These are phyloP conservation scores for Bocquillonia castaneifolia DNA, from an alignment of 441 rosid species.

Conservation along the genomic window DNA sequence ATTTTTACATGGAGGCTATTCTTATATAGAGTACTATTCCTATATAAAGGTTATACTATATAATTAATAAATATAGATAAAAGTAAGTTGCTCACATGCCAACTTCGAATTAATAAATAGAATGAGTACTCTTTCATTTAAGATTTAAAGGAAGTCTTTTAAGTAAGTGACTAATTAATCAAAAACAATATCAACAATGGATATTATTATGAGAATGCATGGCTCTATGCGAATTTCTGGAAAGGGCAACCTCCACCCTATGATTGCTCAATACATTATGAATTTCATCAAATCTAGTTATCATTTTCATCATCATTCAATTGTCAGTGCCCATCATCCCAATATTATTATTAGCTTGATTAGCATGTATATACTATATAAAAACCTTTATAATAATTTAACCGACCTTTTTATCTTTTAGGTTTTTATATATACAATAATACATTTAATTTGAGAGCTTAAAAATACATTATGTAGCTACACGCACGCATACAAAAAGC, in stretches of 20 bases:
- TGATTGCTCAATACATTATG: slow-evolving; percentile 33
- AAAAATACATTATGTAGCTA: not conserved
- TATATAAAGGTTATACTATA: too few species aligned
- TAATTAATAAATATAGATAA: too few species aligned
- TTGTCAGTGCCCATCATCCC: slow-evolving; percentile 36
- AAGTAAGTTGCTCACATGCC: too few species aligned
- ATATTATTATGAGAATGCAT: slow-evolving; percentile 24
- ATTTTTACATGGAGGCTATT: too few species aligned
- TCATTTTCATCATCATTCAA: slow-evolving; percentile 34
- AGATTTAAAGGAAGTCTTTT: too few species aligned
- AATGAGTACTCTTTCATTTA: too few species aligned
- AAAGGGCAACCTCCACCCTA: slow-evolving; percentile 15
- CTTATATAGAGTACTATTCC: too few species aligned
- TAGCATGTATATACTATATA: not conserved
- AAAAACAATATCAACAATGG: too few species aligned
- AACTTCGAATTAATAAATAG: too few species aligned
- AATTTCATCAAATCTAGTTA: slow-evolving; percentile 23
- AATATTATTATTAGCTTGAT: not conserved
- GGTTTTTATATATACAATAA: too few species aligned
- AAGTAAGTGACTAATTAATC: not conserved
- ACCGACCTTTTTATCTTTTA: not conserved
- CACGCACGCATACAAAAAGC: slow-evolving; percentile 22
- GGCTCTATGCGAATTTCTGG: slow-evolving; percentile 18
- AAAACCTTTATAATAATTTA: too few species aligned
- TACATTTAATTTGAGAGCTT: not conserved